These are phyloP conservation scores for Protomyces gravidus DNA, from an alignment of 1,139 yeast species.

Conservation along the genomic window DNA sequence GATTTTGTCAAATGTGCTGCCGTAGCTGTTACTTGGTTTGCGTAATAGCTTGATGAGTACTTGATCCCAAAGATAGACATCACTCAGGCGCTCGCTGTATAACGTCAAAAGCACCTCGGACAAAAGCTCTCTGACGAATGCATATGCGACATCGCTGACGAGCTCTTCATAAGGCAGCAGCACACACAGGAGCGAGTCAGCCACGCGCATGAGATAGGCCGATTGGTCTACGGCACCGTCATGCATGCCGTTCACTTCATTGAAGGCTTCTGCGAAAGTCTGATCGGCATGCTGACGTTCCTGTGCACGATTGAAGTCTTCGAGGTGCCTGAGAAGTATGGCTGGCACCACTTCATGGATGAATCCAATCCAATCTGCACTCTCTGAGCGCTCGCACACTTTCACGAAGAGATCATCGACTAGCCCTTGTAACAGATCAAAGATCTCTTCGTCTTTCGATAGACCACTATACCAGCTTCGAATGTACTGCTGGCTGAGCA, in stretches of 20 bases:
- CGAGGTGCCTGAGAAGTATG: constrained; percentile 11
- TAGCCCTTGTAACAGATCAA: neutral
- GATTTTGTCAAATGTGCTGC: neutral
- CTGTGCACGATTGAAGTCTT: constrained; percentile 11
- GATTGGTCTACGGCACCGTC: constrained; percentile 2
- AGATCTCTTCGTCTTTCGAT: constrained; percentile 15
- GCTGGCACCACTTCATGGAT: constrained; percentile 1
- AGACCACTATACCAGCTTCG: constrained; percentile 21
- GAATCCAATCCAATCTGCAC: constrained; percentile 11
- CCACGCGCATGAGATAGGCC: constrained; percentile 12
- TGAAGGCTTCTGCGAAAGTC: constrained; percentile 9
- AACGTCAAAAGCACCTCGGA: constrained; percentile 12
- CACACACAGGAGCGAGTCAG: constrained; percentile 8
- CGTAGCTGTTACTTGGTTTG: neutral
- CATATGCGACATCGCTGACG: constrained; percentile 22
- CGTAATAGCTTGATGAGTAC: constrained; percentile 1
- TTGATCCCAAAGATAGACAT: constrained; percentile 24
- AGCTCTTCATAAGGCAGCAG: constrained; percentile 16
- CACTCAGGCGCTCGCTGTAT: constrained; percentile 15
- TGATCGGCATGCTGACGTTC: neutral
- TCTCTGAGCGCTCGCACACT: neutral
- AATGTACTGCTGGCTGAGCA: constrained; percentile 12
- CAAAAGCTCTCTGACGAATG: constrained; percentile 9
- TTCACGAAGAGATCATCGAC: neutral
- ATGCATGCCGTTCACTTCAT: neutral